These are phyloP conservation scores for Cydonia oblonga DNA, from an alignment of 331 rosid genomes.

Conservation along the genomic window DNA sequence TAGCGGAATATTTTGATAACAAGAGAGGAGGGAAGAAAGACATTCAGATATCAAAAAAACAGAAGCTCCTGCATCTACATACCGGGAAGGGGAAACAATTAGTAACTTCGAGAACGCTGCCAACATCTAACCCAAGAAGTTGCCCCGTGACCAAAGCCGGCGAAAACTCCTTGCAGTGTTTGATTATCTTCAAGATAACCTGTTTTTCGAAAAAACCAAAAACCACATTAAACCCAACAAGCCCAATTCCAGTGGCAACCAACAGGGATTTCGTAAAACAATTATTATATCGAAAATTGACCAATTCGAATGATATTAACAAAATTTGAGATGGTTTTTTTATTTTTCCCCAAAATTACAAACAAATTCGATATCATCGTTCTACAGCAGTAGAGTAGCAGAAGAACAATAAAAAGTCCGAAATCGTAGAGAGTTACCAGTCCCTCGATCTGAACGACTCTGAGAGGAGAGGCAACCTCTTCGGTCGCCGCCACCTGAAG, in stretches of 20 bases:
- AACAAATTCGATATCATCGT: not conserved
- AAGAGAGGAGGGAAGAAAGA: not conserved
- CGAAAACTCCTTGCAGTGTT: slow-evolving; percentile 94
- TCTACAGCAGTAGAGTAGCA: not conserved
- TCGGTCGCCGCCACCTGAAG: slow-evolving; percentile 85
- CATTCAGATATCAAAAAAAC: not conserved
- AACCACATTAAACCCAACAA: not conserved
- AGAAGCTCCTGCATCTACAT: slow-evolving; percentile 5
- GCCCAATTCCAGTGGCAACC: not conserved
- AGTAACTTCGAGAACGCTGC: slow-evolving; percentile 95
- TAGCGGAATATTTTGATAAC: not conserved
- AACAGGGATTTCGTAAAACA: not conserved
- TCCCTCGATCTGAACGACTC: slow-evolving; percentile 92
- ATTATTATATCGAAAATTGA: no score
- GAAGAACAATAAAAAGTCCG: not conserved
- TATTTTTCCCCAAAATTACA: not conserved
- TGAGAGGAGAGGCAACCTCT: slow-evolving; percentile 75
- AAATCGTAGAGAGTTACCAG: slow-evolving; percentile 32
- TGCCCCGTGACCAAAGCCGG: slow-evolving; percentile 93
- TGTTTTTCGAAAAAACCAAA: slow-evolving; percentile 5
- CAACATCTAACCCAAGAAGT: slow-evolving; percentile 95
- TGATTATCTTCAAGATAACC: slow-evolving; percentile 90
- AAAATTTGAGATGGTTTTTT: not conserved
- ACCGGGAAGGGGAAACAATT: slow-evolving; percentile 98
- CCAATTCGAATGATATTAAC: no score